Percentiles rank a stretch among this genome's conserved stretches.
These are phyloP conservation scores for Solanum hybrid DNA, from an alignment of 305 asterid genomes.

Conservation along the genomic window DNA sequence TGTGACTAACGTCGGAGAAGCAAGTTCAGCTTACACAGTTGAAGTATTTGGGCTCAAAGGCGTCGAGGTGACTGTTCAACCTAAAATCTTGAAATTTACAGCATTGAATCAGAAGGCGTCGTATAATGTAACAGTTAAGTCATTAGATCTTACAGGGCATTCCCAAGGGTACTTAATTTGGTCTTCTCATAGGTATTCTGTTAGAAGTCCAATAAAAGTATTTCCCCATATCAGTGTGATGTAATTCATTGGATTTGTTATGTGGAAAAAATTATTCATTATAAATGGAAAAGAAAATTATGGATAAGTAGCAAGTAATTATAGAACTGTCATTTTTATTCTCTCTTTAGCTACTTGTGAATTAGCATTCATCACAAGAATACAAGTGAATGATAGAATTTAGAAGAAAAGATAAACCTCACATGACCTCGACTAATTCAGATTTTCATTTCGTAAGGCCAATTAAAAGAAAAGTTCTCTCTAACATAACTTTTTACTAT, in stretches of 20 bases:
- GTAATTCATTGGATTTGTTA: not conserved
- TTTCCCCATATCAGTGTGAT: not conserved
- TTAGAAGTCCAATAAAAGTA: not conserved
- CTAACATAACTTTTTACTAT: not conserved
- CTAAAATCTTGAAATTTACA: slow-evolving; percentile 40
- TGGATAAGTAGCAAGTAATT: not conserved
- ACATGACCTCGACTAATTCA: not conserved
- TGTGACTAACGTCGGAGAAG: slow-evolving; percentile 55
- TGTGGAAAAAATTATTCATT: not conserved
- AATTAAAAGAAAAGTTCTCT: not conserved
- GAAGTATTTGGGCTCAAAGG: slow-evolving; percentile 56
- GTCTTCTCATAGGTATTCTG: not conserved
- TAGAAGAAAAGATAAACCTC: not conserved
- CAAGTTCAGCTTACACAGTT: slow-evolving; percentile 41
- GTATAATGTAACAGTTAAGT: not conserved
- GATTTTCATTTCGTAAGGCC: not conserved
- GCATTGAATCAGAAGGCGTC: slow-evolving; percentile 25
- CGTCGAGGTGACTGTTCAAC: slow-evolving; percentile 47
- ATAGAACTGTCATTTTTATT: not conserved
- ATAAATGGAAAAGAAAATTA: not conserved
- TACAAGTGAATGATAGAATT: not conserved
- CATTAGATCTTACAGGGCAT: not conserved
- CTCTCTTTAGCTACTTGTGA: not conserved
- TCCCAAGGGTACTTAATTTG: not conserved
- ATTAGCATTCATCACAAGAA: not conserved